phyloP scores from a whole-genome alignment of 805 yeast species.

The Alloascoidea africana region DNA sequence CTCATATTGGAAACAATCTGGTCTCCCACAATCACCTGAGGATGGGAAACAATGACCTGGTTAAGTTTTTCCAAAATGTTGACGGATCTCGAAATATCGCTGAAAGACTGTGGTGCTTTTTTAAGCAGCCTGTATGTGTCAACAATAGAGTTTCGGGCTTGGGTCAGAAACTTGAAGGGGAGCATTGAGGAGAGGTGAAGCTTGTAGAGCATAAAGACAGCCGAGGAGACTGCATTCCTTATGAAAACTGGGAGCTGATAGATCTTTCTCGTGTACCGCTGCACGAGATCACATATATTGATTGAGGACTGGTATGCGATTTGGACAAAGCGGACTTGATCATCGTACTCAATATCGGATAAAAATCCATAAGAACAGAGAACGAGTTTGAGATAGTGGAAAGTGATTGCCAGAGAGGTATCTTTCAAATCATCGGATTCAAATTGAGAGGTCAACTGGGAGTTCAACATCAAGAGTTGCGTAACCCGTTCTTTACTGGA shows the following conservation, averaged over 20 bases:
- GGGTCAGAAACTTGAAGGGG: background rate
- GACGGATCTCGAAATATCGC: conserved; percentile 85
- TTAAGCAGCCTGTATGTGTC: background rate
- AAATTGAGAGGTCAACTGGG: background rate
- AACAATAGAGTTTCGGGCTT: background rate
- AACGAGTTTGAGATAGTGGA: conserved; percentile 62
- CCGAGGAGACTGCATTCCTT: conserved; percentile 72
- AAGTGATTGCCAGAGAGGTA: conserved; percentile 59
- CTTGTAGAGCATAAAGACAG: conserved; percentile 49
- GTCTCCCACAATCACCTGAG: conserved; percentile 59
- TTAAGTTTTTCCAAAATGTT: conserved; percentile 80
- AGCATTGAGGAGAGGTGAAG: conserved; percentile 44
- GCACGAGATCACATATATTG: background rate
- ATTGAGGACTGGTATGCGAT: conserved; percentile 42
- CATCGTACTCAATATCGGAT: conserved; percentile 63
- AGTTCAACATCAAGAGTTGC: background rate
- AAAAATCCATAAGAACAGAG: conserved; percentile 81
- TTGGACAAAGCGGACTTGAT: conserved; percentile 72
- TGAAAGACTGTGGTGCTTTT: conserved; percentile 13
- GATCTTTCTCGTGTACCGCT: background rate
- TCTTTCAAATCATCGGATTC: conserved; percentile 31
- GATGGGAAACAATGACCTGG: conserved; percentile 74
- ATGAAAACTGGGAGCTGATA: conserved; percentile 70
- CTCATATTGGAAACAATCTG: conserved; percentile 80
- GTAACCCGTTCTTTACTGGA: background rate